Conservation (phyloP, 805 yeast genomes). For the Candida suzukii region DNA sequence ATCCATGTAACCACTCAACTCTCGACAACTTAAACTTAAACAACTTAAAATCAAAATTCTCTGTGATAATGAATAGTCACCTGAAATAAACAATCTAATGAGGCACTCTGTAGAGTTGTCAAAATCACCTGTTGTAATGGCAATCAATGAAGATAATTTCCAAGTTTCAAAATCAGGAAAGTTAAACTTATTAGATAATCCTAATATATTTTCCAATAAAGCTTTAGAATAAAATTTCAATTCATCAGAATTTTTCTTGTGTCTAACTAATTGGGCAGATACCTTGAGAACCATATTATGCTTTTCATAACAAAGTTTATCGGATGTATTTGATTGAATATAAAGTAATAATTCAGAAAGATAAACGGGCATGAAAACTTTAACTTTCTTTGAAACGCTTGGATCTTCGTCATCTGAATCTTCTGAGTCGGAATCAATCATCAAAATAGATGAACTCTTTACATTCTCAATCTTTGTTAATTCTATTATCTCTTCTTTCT, state of each 20-base stretch:
- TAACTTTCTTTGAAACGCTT: conserved; percentile 28
- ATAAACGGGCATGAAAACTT: conserved; percentile 51
- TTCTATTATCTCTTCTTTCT: not conserved
- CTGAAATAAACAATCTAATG: conserved; percentile 44
- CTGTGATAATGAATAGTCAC: conserved; percentile 79
- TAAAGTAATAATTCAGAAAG: conserved; percentile 64
- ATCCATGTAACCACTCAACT: conserved; percentile 58
- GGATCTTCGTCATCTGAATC: conserved; percentile 47
- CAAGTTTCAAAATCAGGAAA: conserved; percentile 55
- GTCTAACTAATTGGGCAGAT: conserved; percentile 57
- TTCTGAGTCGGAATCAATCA: conserved; percentile 24
- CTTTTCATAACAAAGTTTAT: conserved; percentile 41
- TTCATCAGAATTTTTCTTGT: conserved; percentile 60
- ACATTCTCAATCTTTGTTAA: not conserved
- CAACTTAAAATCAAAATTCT: conserved; percentile 63
- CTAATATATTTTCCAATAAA: conserved; percentile 43
- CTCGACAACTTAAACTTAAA: conserved; percentile 66
- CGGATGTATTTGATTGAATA: conserved; percentile 38
- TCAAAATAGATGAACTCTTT: conserved; percentile 1
- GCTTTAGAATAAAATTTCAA: conserved; percentile 50
- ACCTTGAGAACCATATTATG: conserved; percentile 39
- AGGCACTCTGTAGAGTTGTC: conserved; percentile 37
- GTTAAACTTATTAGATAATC: conserved; percentile 49
- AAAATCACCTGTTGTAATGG: conserved; percentile 48
- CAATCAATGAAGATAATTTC: conserved; percentile 56